Percentiles rank a stretch among this genome's conserved stretches.
These are phyloP conservation scores for Tarenaya hassleriana DNA, from an alignment of 345 rosid genomes.

Conservation along the genomic window DNA sequence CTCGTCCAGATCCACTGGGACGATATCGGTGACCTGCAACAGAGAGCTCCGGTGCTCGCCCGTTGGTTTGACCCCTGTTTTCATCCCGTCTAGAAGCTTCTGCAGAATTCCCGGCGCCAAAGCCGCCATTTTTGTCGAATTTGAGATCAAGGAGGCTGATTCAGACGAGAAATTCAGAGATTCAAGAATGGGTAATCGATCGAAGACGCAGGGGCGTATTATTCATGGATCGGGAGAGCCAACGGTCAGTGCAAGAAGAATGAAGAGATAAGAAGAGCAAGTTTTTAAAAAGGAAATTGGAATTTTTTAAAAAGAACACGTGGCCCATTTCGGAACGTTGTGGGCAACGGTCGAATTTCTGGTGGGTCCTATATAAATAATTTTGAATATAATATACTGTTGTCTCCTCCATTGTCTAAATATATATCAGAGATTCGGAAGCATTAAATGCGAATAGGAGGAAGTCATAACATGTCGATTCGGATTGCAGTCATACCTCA, in stretches of 20 bases:
- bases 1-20: constrained; percentile 90
- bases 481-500: too few species aligned
- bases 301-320: neutral
- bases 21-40: constrained; percentile 83
- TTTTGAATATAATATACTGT: neutral
- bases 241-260: constrained; percentile 3
- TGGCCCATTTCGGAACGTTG: constrained; percentile 11
- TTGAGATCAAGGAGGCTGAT: neutral
- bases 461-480: neutral
- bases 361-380: constrained; percentile 6
- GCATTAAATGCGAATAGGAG: neutral
- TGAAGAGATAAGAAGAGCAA: neutral
- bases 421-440: too few species aligned
- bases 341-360: constrained; percentile 25
- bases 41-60: constrained; percentile 85
- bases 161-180: neutral
- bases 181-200: too few species aligned
- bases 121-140: constrained; percentile 46
- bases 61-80: constrained; percentile 69
- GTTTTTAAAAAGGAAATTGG: neutral
- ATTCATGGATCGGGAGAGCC: too few species aligned
- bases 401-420: neutral
- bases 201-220: too few species aligned
- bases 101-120: constrained; percentile 71
- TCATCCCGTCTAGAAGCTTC: constrained; percentile 75